Conservation (phyloP, 202 grass and related monocot genomes). For the Zoysia matrella region DNA sequence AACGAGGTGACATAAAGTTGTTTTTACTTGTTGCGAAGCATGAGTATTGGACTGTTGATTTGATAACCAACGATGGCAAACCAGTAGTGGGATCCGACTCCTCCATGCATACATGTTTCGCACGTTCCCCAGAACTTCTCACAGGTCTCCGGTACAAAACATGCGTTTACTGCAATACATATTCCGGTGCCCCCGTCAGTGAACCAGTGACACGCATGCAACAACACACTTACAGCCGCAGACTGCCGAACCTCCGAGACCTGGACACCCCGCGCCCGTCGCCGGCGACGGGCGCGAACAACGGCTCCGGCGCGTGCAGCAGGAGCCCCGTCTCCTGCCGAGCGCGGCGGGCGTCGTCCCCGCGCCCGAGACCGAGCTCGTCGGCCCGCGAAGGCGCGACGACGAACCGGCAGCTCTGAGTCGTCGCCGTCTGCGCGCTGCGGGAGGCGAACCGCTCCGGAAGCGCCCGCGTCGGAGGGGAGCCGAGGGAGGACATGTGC, state of each 20-base stretch:
- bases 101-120: too few species aligned
- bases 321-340: neutral
- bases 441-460: neutral
- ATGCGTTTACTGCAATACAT: too few species aligned
- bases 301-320: neutral
- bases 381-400: constrained; percentile 20
- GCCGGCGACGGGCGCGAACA: neutral
- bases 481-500: neutral
- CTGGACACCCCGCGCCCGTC: constrained; percentile 25
- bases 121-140: too few species aligned
- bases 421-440: neutral
- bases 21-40: too few species aligned
- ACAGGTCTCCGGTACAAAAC: too few species aligned
- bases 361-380: constrained; percentile 1
- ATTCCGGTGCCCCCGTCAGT: too few species aligned
- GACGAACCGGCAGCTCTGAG: constrained; percentile 51
- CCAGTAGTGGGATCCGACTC: too few species aligned
- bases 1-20: too few species aligned
- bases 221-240: constrained; percentile 11
- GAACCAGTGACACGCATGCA: too few species aligned
- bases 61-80: too few species aligned
- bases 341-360: neutral
- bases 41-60: too few species aligned
- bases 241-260: constrained; percentile 34
- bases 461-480: neutral